Conservation (phyloP, 805 yeast species). For the Zygoascus flipseniorum region DNA sequence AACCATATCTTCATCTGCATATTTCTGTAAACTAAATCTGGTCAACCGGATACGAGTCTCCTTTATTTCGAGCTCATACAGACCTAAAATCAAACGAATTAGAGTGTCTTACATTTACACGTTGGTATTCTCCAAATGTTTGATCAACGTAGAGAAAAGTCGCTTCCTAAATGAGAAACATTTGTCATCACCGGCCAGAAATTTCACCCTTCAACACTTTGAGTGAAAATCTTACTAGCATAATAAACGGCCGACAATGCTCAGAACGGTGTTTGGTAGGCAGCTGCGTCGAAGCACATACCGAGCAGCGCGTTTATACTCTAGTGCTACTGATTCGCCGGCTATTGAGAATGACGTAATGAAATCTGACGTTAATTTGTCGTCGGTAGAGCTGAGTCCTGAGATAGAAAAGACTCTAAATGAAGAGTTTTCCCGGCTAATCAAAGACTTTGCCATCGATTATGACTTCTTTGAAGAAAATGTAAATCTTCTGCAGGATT, state of each 20-base stretch:
- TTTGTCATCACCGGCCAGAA: background rate
- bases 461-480: constrained; percentile 14
- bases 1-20: too few relatives aligned
- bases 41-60: too few relatives aligned
- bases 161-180: too few relatives aligned
- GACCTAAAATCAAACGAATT: too few relatives aligned
- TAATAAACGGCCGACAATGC: background rate
- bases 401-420: constrained; percentile 24
- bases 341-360: background rate
- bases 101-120: too few relatives aligned
- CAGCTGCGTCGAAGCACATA: background rate
- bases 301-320: background rate
- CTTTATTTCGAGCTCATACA: too few relatives aligned
- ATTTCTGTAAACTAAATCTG: too few relatives aligned
- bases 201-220: background rate
- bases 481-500: background rate
- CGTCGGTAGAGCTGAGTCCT: constrained; percentile 20
- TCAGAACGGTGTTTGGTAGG: background rate
- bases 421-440: constrained; percentile 20
- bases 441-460: constrained; percentile 23
- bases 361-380: background rate
- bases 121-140: too few relatives aligned
- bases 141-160: too few relatives aligned
- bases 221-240: background rate
- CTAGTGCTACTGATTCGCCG: background rate